These are phyloP conservation scores for Prunus armeniaca DNA, from an alignment of 306 rosid genomes.

Conservation along the genomic window DNA sequence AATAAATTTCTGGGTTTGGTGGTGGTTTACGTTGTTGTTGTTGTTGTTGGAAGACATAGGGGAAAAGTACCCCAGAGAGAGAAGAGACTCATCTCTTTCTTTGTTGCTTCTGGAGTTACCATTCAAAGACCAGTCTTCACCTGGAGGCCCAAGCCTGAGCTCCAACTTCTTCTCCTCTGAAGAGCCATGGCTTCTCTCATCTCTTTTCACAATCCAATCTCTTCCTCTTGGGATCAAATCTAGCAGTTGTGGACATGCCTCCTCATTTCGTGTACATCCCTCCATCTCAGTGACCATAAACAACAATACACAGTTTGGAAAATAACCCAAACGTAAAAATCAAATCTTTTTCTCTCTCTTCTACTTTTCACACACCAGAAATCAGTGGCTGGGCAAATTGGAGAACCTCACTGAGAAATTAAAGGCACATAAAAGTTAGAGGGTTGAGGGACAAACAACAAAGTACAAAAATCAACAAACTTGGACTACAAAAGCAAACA, in stretches of 20 bases:
- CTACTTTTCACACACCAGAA: background rate
- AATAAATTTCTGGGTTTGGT: constrained; percentile 26
- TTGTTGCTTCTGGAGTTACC: background rate
- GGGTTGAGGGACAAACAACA: background rate
- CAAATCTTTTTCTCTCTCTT: background rate
- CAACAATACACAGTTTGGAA: background rate
- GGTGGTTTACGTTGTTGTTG: constrained; percentile 12
- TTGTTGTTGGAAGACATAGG: background rate
- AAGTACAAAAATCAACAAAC: background rate
- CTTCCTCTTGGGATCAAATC: constrained; percentile 64
- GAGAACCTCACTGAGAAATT: constrained; percentile 14
- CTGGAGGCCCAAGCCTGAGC: constrained; percentile 92
- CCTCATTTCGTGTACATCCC: constrained; percentile 53
- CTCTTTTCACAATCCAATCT: constrained; percentile 48
- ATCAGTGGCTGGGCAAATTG: constrained; percentile 2
- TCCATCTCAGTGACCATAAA: constrained; percentile 37
- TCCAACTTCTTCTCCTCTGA: constrained; percentile 71
- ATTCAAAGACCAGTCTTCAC: constrained; percentile 55
- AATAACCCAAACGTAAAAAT: constrained; percentile 11
- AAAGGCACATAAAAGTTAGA: background rate
- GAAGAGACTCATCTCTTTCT: constrained; percentile 43
- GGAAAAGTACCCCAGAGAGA: constrained; percentile 48
- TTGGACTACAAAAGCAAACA: background rate
- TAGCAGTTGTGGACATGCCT: constrained; percentile 50
- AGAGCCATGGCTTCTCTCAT: constrained; percentile 29